Evolutionary conservation across 495 filamentous ascomycete genomes (phyloP), one percentile per base, ranked within the genome.

Genomic region (Aspergillus steynii): DNA sequence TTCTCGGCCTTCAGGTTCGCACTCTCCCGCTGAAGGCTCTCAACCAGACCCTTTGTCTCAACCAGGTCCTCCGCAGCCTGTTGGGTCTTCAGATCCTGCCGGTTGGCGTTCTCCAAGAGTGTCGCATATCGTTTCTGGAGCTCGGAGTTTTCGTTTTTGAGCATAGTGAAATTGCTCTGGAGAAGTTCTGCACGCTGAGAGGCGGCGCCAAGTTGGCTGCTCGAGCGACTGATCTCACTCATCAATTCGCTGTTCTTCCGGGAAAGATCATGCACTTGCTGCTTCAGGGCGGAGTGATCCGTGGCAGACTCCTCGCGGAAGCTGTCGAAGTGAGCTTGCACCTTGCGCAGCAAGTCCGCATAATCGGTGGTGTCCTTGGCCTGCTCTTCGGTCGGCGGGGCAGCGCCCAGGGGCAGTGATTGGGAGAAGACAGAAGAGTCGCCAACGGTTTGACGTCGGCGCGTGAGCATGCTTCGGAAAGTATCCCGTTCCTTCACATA

Each of bases 401-500:
- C 72, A 37, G 77, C 72, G 31, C 77, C 79, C 37, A 81, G 69
- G 2, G 77, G 77, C 20, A 85, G 74, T 31, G 88, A 89, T 47
- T 87, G 83, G 20, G 86, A 90, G 61, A 95, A 85, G 3, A 83
- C 78, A 28, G 84, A 87, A 26, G 79, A 77, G 53, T 95, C 90
- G 4, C 73, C 73, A 6, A 82, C 74, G 15, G 79, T 78, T 64
- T 92, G 88, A 9, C 87, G 88, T 60, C 86, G 82, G 59, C 89
- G 84, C 60, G 91, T 86, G 14, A 97, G 84, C 86, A 97, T 95
- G 47, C 92, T 91, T 31, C 92, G 86, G 87, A 96, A 97, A 83
- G 96, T 97, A 67, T 99, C 93, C 37, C 95, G 86, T 76, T 99
- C 95, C 69, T 91, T 91, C 53, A 94, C 90, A 65, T 96, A 96